Evolutionary conservation across 2,329 filamentous ascomycete species (phyloP).

Genomic region (Aspergillus aculeatinus): DNA sequence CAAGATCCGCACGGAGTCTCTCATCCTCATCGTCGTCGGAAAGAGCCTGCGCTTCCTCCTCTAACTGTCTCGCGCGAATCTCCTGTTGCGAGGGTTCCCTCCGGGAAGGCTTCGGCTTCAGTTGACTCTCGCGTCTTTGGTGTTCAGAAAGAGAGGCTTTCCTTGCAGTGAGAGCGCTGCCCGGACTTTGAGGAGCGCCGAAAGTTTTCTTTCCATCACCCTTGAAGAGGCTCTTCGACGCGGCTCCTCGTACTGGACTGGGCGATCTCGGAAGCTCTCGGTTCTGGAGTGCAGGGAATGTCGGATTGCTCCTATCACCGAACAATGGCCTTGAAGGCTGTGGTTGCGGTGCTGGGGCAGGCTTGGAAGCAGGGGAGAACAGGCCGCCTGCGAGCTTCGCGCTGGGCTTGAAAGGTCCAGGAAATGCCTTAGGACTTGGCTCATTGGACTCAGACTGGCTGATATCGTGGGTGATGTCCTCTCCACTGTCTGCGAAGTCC

Average conservation of each 20-base stretch:
- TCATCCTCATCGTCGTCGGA: slow-evolving; percentile 51
- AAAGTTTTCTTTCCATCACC: slow-evolving; percentile 37
- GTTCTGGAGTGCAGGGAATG: slow-evolving; percentile 32
- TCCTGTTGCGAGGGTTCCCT: slow-evolving; percentile 32
- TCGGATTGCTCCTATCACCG: slow-evolving; percentile 45
- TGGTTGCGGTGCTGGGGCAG: slow-evolving; percentile 8
- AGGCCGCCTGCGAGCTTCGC: slow-evolving; percentile 40
- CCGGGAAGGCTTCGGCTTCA: slow-evolving; percentile 22
- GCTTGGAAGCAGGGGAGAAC: slow-evolving; percentile 41
- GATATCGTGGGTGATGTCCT: slow-evolving; percentile 46
- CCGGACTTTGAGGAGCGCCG: slow-evolving; percentile 39
- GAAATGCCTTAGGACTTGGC: slow-evolving; percentile 41
- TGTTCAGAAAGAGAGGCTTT: slow-evolving; percentile 40
- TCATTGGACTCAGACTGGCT: slow-evolving; percentile 30
- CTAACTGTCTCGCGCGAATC: slow-evolving; percentile 31
- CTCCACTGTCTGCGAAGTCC: slow-evolving; percentile 48
- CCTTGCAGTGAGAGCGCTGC: slow-evolving; percentile 41
- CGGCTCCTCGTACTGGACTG: slow-evolving; percentile 43
- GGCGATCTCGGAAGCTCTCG: slow-evolving; percentile 46
- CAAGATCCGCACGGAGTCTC: slow-evolving; percentile 45
- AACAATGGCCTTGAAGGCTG: slow-evolving; percentile 38
- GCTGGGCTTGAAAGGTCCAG: slow-evolving; percentile 45
- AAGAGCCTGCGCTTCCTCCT: slow-evolving; percentile 36
- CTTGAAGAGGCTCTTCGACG: slow-evolving; percentile 30
- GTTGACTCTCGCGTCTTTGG: slow-evolving; percentile 29